These are phyloP conservation scores for Breviolum minutum DNA, from an alignment of 73 alveolate species.

Conservation along the genomic window DNA sequence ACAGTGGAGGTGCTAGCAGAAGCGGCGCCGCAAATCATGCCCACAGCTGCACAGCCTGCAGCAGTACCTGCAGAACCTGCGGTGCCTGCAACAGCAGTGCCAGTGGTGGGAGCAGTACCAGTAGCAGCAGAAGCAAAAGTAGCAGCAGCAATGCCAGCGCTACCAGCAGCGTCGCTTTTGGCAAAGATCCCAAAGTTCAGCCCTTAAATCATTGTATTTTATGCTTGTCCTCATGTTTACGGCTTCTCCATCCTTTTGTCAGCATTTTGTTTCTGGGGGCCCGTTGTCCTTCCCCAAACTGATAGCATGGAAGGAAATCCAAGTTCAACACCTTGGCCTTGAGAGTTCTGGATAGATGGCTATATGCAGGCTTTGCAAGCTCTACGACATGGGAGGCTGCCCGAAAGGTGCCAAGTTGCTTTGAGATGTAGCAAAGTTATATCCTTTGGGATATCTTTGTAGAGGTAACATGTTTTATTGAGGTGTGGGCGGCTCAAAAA, in stretches of 20 bases:
- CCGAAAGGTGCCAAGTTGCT: background rate
- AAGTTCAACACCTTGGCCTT: background rate
- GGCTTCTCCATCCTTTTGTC: too few relatives aligned
- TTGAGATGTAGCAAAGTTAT: background rate
- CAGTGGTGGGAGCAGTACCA: background rate
- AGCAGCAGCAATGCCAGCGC: background rate
- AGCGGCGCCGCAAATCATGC: background rate
- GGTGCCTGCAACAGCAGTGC: background rate
- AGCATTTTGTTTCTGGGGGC: background rate
- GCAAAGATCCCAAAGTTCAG: background rate
- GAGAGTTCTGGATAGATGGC: background rate
- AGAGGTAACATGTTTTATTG: too few relatives aligned
- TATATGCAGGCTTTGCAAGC: constrained; percentile 60
- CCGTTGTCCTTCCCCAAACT: too few relatives aligned
- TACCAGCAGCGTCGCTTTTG: background rate
- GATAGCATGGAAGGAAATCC: background rate
- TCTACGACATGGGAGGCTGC: constrained; percentile 78
- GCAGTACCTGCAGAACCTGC: background rate
- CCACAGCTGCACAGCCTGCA: background rate
- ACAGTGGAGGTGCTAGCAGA: background rate
- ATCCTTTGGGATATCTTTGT: too few relatives aligned
- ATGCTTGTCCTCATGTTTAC: too few relatives aligned
- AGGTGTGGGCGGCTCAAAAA: too few relatives aligned
- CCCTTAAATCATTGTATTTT: background rate
- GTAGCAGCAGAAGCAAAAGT: background rate